phyloP scores from a whole-genome alignment of 371 early-diverging fungal species.

The Apophysomyces trapeziformis region DNA sequence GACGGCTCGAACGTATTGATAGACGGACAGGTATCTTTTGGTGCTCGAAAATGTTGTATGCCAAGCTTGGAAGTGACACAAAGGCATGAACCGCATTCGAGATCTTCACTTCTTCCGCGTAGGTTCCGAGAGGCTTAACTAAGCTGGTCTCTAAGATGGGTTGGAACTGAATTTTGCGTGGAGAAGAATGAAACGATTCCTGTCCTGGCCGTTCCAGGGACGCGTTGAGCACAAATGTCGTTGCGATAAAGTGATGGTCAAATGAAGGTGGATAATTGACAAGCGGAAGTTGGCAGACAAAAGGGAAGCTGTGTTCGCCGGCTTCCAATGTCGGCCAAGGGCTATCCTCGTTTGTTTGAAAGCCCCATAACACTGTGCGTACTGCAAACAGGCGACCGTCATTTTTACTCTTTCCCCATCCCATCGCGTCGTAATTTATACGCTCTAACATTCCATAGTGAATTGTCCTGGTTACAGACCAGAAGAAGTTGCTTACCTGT shows the following conservation, averaged over 20 bases:
- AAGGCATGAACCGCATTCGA: conserved; percentile 17
- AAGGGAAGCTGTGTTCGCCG: conserved; percentile 40
- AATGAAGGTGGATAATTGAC: conserved; percentile 45
- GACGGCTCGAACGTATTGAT: not conserved
- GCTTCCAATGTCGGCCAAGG: conserved; percentile 40
- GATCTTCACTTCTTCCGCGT: conserved; percentile 11
- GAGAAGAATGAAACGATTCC: conserved; percentile 27
- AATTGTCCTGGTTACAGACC: not conserved
- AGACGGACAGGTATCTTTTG: conserved; percentile 16
- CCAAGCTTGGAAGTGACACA: conserved; percentile 27
- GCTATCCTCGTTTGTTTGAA: not conserved
- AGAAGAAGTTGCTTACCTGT: conserved; percentile 26
- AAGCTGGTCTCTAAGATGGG: conserved; percentile 17
- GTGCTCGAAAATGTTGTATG: conserved; percentile 25
- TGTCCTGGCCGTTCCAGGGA: conserved; percentile 30
- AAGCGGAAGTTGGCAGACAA: conserved; percentile 41
- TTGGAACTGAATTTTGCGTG: conserved; percentile 31
- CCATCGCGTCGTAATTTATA: conserved; percentile 30
- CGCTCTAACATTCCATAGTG: conserved; percentile 22
- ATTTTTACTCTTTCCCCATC: conserved; percentile 20
- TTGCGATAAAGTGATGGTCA: conserved; percentile 28
- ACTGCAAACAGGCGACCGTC: conserved; percentile 40
- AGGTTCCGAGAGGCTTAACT: not conserved
- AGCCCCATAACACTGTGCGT: conserved; percentile 37
- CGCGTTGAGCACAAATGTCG: conserved; percentile 31